phyloP scores from a whole-genome alignment of 2,329 filamentous ascomycete genomes.

The Triangularia setosa region DNA sequence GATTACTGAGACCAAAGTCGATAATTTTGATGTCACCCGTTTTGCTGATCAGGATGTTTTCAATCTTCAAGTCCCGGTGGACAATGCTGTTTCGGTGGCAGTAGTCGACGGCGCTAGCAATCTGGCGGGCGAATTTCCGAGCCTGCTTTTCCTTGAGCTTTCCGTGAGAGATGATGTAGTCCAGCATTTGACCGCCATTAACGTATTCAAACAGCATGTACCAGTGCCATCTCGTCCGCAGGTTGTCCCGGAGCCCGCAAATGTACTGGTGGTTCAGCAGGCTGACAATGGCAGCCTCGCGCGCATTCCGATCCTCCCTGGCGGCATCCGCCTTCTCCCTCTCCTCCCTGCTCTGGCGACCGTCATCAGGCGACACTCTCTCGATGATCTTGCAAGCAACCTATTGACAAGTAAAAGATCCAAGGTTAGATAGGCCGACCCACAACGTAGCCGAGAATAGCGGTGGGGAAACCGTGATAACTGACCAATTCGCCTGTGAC shows the following conservation, averaged over 20 bases:
- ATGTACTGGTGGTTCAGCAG: conserved; percentile 93
- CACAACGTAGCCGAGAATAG: conserved; percentile 6
- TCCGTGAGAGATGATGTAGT: conserved; percentile 98
- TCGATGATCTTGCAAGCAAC: conserved; percentile 98
- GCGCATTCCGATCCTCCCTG: conserved; percentile 90
- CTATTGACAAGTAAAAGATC: conserved; percentile 41
- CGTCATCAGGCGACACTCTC: conserved; percentile 81
- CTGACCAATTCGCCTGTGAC: conserved; percentile 86
- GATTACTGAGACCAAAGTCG: conserved; percentile 94
- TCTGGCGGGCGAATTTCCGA: conserved; percentile 94
- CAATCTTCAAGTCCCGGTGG: conserved; percentile 95
- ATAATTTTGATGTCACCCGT: conserved; percentile 99
- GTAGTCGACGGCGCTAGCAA: conserved; percentile 93
- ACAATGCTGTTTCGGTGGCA: conserved; percentile 98
- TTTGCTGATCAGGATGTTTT: conserved; percentile 99
- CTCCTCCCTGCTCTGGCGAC: conserved; percentile 65
- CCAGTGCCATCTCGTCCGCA: conserved; percentile 97
- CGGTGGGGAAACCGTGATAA: not conserved
- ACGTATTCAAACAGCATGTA: conserved; percentile 99
- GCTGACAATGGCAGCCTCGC: conserved; percentile 94
- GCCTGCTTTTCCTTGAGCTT: conserved; percentile 98
- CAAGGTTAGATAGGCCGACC: conserved; percentile 17
- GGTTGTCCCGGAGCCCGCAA: conserved; percentile 90
- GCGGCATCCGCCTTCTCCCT: conserved; percentile 91
- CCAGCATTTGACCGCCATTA: conserved; percentile 97